Evolutionary conservation across 2,329 filamentous ascomycete species (phyloP), one percentile per base, ranked within the genome.

Genomic region (Amauroascus niger): DNA sequence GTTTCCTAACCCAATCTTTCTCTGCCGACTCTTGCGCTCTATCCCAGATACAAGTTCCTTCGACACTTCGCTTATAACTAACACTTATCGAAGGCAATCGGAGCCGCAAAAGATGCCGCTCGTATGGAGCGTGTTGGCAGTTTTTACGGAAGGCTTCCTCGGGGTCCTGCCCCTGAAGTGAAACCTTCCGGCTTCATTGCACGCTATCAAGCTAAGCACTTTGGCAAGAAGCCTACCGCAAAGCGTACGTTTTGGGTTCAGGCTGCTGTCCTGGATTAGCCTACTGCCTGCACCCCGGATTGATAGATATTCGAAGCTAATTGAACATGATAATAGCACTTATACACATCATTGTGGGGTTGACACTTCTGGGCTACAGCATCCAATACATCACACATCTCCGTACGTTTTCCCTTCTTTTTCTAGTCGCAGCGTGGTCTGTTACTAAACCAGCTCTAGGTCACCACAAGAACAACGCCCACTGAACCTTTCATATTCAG

Each of bases 321-420:
- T 41, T 40, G 22, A 16, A 5, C 5, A 11, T 53, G 14, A 6
- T 13, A 53, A 65, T 65, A 98, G 93, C 93, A 61, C 81, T 98
- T 68, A 79, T 95, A 65, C 93, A 98, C 74, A 79, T 83, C 65
- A 85, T 98, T 65, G 83, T 80, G 64, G 78, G 82, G 69, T 76
- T 98, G 59, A 76, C 95, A 61, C 74, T 82, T 62, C 70, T 97
- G 64, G 91, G 93, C 67, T 98, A 98, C 75, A 87, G 86, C 65
- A 88, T 97, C 78, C 90, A 95, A 79, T 98, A 98, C 84, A 97
- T 98, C 82, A 97, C 95, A 87, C 94, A 98, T 77, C 81, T 98
- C 68, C 88, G 93, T 98, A 84, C 75, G 88, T 83, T 53, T 54
- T 48, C 18, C 9, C 20, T 14, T 43, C 37, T 40, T 3, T 16